Evolutionary conservation across 2,329 filamentous ascomycete species (phyloP), one percentile per base, ranked within the genome.

Genomic region (Cordyceps tenuipes): DNA sequence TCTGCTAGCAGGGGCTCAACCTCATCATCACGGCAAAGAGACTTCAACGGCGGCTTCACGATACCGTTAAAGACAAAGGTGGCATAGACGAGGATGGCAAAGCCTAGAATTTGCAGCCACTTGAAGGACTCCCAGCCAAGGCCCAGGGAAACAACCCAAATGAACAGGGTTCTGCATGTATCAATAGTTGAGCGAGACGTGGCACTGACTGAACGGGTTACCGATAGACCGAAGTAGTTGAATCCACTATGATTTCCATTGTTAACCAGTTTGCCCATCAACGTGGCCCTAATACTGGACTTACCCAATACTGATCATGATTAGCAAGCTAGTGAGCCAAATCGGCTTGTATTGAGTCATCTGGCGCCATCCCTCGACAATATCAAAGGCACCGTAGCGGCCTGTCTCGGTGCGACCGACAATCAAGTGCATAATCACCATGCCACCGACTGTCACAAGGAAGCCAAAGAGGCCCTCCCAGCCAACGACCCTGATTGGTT

Each of bases 91-190:
- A 99, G 82, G 65, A 97, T 76, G 1, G 77, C 89, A 67, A 99
- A 99, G 1, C 94, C 94, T 3, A 84, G 72, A 15, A 99, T 90
- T 75, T 99, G 94, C 7, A 99, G 82, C 88, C 90, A 95, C 76
- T 97, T 97, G 83, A 99, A 97, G 0, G 85, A 87, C 76, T 99
- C 94, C 94, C 94, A 99, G 62, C 92, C 92, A 2, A 99, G 82
- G 4, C 89, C 90, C 5, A 99, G 83, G 19, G 91, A 96, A 15
- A 96, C 90, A 31, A 99, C 82, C 94, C 94, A 99, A 75, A 99
- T 97, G 76, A 99, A 97, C 1, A 99, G 83, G 0, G 94, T 99
- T 46, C 93, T 86, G 79, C 92, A 97, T 1, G 94, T 99, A 73
- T 99, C 94, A 68, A 99, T 97, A 36, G 93, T 97, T 36, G 91